A percentile compares a stretch with the other conserved stretches of the same genome.
phyloP scores from a whole-genome alignment of 2,329 filamentous ascomycete genomes.

The Penicillium sp. region DNA sequence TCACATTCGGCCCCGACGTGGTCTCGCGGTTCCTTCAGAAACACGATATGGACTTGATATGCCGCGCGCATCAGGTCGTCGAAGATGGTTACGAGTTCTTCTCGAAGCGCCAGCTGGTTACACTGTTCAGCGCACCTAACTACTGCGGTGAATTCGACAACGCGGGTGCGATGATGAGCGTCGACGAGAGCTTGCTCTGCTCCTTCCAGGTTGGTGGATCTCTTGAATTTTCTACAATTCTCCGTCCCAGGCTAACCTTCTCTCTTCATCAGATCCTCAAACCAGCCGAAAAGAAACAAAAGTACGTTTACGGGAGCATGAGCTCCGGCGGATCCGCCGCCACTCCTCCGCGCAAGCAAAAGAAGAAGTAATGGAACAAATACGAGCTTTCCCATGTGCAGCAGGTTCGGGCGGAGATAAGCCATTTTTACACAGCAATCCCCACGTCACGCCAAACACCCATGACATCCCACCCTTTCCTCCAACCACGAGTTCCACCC shows the following conservation, averaged over 20 bases:
- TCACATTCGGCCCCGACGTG: conserved; percentile 96
- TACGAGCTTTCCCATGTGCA: conserved; percentile 70
- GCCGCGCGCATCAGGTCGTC: conserved; percentile 96
- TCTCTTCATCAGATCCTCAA: conserved; percentile 76
- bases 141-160: conserved; percentile 99
- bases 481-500: conserved; percentile 17
- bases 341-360: conserved; percentile 69
- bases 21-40: conserved; percentile 97
- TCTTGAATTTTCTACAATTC: neutral
- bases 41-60: conserved; percentile 99
- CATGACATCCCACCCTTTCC: conserved; percentile 26
- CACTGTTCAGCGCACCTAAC: conserved; percentile 95
- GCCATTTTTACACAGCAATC: conserved; percentile 25
- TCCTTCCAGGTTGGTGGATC: conserved; percentile 78
- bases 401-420: conserved; percentile 97
- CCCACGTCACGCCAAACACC: conserved; percentile 21
- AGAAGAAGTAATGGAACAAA: conserved; percentile 67
- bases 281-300: conserved; percentile 99
- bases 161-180: conserved; percentile 99
- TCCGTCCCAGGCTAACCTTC: neutral
- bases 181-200: conserved; percentile 96
- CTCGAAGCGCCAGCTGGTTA: conserved; percentile 95
- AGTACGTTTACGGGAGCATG: conserved; percentile 83
- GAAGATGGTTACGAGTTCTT: conserved; percentile 99
- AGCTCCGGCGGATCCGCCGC: conserved; percentile 67